Evolutionary conservation across 2,329 filamentous ascomycete genomes (phyloP).

Genomic region (Endoconidiophora laricicola): DNA sequence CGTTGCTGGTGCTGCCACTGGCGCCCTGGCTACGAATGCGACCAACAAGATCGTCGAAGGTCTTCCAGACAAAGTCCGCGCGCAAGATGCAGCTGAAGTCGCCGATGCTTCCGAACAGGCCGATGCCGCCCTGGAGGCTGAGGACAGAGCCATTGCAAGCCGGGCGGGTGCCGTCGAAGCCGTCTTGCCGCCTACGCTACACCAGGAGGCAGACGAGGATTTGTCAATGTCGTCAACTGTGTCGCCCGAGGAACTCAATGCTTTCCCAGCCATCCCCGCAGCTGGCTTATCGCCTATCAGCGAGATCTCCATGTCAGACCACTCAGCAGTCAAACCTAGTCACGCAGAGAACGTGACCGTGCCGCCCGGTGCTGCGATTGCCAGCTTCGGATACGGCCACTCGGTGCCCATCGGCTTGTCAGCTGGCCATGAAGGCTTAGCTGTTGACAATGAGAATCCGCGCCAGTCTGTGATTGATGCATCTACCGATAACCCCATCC

Average conservation of each 20-base stretch:
- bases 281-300: conserved; percentile 3
- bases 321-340: not conserved
- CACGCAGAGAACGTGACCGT: not conserved
- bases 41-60: not conserved
- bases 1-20: not conserved
- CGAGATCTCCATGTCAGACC: conserved; percentile 1
- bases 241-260: conserved; percentile 1
- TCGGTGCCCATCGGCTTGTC: not conserved
- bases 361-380: not conserved
- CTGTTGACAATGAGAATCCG: not conserved
- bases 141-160: not conserved
- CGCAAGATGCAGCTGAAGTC: not conserved
- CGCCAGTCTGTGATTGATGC: conserved; percentile 1
- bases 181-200: not conserved
- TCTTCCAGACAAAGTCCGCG: not conserved
- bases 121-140: not conserved
- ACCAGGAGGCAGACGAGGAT: not conserved
- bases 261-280: not conserved
- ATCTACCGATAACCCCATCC: not conserved
- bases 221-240: conserved; percentile 3
- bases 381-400: not conserved
- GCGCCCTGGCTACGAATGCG: not conserved
- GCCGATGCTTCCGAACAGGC: not conserved
- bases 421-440: not conserved
- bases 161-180: not conserved